Evolutionary conservation across 768 basidiomycete genomes (phyloP).

Genomic region (Auriscalpium microsporum): DNA sequence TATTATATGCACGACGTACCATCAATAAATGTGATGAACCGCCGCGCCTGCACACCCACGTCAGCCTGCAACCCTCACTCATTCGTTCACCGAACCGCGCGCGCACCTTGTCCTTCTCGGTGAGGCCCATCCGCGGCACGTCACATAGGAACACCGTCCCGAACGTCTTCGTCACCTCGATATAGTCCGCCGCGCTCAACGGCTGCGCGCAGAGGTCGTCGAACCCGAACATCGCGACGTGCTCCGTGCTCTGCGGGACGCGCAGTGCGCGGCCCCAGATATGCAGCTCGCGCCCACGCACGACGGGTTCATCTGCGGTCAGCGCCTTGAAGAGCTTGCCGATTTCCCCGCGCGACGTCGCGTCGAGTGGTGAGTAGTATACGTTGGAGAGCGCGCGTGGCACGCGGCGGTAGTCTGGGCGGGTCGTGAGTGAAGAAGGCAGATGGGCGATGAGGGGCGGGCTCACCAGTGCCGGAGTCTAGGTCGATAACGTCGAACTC

Average conservation of each 20-base stretch:
- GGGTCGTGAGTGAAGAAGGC: neutral
- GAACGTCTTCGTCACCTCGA: slow-evolving; percentile 87
- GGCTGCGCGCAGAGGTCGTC: slow-evolving; percentile 81
- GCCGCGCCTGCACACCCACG: slow-evolving; percentile 55
- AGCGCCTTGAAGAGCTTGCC: slow-evolving; percentile 77
- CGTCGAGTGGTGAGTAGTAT: slow-evolving; percentile 77
- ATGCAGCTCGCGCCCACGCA: slow-evolving; percentile 53
- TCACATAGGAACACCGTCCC: slow-evolving; percentile 81
- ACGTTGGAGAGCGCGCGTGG: slow-evolving; percentile 90
- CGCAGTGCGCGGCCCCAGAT: slow-evolving; percentile 87
- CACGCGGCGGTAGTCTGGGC: slow-evolving; percentile 84
- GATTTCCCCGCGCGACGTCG: slow-evolving; percentile 60
- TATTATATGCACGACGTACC: slow-evolving; percentile 34
- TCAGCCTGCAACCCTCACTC: neutral
- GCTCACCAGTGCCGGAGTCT: slow-evolving; percentile 85
- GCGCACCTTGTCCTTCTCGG: slow-evolving; percentile 76
- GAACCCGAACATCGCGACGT: slow-evolving; percentile 82
- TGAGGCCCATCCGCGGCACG: slow-evolving; percentile 82
- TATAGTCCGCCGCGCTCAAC: slow-evolving; percentile 89
- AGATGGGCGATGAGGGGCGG: neutral
- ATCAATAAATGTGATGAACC: slow-evolving; percentile 98
- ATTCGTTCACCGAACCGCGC: neutral
- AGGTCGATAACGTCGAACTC: slow-evolving; percentile 85
- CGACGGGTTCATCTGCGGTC: slow-evolving; percentile 47
- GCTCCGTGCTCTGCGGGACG: slow-evolving; percentile 73